Conservation (phyloP, 345 rosid genomes). For the Kandelia obovata region DNA sequence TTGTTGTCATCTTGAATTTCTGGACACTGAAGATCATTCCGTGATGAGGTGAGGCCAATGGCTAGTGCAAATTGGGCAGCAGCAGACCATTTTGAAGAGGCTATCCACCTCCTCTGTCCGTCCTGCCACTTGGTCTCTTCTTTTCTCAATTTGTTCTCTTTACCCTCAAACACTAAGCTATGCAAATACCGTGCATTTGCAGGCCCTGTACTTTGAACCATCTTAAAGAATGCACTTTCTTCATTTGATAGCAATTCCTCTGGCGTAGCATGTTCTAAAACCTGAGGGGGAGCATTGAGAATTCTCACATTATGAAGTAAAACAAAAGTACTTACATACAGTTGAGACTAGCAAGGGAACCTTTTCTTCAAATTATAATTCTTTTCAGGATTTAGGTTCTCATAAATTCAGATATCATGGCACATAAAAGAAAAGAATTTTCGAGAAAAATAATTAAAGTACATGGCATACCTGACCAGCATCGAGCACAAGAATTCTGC, state of each 20-base stretch:
- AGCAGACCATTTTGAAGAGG: slow-evolving; percentile 31
- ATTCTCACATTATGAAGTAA: neutral
- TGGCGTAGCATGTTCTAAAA: slow-evolving; percentile 29
- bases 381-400: too few species aligned
- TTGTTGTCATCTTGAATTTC: slow-evolving; percentile 47
- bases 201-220: slow-evolving; percentile 35
- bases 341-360: too few species aligned
- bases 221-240: slow-evolving; percentile 30
- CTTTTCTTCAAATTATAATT: too few species aligned
- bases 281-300: slow-evolving; percentile 13
- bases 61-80: slow-evolving; percentile 73
- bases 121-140: slow-evolving; percentile 4
- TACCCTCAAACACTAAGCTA: slow-evolving; percentile 18
- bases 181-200: slow-evolving; percentile 30
- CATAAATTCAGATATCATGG: too few species aligned
- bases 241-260: slow-evolving; percentile 27
- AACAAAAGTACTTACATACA: neutral
- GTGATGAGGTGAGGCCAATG: slow-evolving; percentile 62
- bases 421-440: neutral
- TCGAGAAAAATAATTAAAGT: neutral
- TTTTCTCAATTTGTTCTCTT: slow-evolving; percentile 8
- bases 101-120: slow-evolving; percentile 20
- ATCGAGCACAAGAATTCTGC: slow-evolving; percentile 33
- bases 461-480: slow-evolving; percentile 28
- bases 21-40: slow-evolving; percentile 58